These are phyloP conservation scores for Naematelia aurantialba DNA, from an alignment of 768 basidiomycete species.

Conservation along the genomic window DNA sequence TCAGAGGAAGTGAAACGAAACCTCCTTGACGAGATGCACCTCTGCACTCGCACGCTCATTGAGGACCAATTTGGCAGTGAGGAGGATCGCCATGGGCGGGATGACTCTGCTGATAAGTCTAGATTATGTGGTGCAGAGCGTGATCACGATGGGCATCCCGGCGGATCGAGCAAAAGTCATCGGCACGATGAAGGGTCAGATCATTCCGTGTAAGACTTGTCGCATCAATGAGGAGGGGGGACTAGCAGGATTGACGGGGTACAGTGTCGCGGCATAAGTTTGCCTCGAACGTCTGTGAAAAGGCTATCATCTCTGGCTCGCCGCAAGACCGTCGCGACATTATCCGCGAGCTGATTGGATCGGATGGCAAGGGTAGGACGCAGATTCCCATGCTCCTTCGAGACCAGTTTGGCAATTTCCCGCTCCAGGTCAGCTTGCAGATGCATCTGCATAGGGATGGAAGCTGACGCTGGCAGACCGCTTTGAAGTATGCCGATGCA, in stretches of 20 bases:
- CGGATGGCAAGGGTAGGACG: slow-evolving; percentile 63
- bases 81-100: not conserved
- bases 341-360: slow-evolving; percentile 74
- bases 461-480: slow-evolving; percentile 18
- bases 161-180: slow-evolving; percentile 68
- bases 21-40: slow-evolving; percentile 77
- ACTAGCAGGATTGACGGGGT: not conserved
- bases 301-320: slow-evolving; percentile 69
- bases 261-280: slow-evolving; percentile 60
- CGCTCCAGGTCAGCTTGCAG: slow-evolving; percentile 32
- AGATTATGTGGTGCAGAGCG: slow-evolving; percentile 89
- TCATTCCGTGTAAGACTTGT: slow-evolving; percentile 53
- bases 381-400: slow-evolving; percentile 53
- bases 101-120: not conserved
- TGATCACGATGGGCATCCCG: slow-evolving; percentile 72
- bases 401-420: slow-evolving; percentile 41
- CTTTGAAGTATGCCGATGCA: slow-evolving; percentile 17
- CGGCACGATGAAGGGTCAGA: slow-evolving; percentile 67
- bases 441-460: not conserved
- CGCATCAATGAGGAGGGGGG: not conserved
- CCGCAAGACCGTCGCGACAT: slow-evolving; percentile 63
- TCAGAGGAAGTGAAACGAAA: slow-evolving; percentile 64
- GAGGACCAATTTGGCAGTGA: slow-evolving; percentile 76
- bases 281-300: slow-evolving; percentile 94
- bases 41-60: slow-evolving; percentile 67